Evolutionary conservation across 257 asterid genomes (phyloP).

Genomic region (Gynochthodes officinalis): DNA sequence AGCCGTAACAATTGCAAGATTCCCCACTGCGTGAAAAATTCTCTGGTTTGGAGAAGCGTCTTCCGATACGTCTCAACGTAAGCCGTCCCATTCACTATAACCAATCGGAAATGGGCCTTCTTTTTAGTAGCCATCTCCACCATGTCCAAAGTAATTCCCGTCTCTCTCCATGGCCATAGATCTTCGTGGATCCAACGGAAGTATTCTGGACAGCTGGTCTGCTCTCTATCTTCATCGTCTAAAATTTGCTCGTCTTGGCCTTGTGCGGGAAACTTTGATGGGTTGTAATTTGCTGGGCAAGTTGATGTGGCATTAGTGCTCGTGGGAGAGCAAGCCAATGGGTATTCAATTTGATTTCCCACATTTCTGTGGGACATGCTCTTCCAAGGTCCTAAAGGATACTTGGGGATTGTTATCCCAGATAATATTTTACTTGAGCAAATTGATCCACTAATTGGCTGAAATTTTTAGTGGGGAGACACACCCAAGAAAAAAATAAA

Average conservation of each 20-base stretch:
- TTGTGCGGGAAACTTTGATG: slow-evolving; percentile 7
- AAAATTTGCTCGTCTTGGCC: background rate
- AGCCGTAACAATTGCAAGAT: slow-evolving; percentile 32
- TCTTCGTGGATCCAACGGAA: slow-evolving; percentile 41
- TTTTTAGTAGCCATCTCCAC: slow-evolving; percentile 22
- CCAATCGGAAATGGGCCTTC: slow-evolving; percentile 29
- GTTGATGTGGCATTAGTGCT: slow-evolving; percentile 2
- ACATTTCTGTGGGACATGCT: background rate
- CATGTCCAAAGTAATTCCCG: slow-evolving; percentile 34
- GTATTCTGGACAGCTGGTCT: slow-evolving; percentile 30
- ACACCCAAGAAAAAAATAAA: no score
- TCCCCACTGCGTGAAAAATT: slow-evolving; percentile 33
- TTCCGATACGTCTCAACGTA: slow-evolving; percentile 21
- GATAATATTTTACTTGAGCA: slow-evolving; percentile 24
- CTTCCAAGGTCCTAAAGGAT: slow-evolving; percentile 8
- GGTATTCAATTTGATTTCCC: slow-evolving; percentile 7
- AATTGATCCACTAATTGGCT: slow-evolving; percentile 33
- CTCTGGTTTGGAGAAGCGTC: slow-evolving; percentile 28
- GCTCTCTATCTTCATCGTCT: background rate
- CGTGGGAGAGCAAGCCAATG: slow-evolving; percentile 24
- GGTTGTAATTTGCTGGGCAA: slow-evolving; percentile 28
- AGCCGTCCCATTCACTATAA: slow-evolving; percentile 30
- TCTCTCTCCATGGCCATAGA: slow-evolving; percentile 39
- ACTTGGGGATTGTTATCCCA: slow-evolving; percentile 10
- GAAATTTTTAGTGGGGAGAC: background rate